Percentiles rank a stretch among this genome's conserved stretches.
These are phyloP conservation scores for Euphorbia corollata DNA, from an alignment of 441 rosid species.

Conservation along the genomic window DNA sequence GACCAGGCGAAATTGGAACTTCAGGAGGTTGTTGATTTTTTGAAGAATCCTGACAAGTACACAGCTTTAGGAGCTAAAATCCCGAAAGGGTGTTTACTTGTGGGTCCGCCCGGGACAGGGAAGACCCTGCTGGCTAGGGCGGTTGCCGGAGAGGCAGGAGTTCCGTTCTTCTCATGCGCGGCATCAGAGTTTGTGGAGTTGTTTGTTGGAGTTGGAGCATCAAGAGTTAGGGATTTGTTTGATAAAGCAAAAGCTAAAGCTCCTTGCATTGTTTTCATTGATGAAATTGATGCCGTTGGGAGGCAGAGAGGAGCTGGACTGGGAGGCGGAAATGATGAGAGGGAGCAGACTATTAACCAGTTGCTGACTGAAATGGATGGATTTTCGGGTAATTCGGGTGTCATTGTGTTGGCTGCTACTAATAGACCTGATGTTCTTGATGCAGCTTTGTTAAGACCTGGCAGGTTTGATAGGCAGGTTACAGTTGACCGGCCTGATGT, in stretches of 20 bases:
- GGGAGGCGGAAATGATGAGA: slow-evolving; percentile 89
- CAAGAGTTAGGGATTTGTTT: slow-evolving; percentile 73
- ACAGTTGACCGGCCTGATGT: slow-evolving; percentile 90
- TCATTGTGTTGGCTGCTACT: slow-evolving; percentile 80
- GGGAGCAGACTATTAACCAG: slow-evolving; percentile 82
- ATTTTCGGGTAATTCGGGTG: slow-evolving; percentile 80
- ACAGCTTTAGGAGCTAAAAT: slow-evolving; percentile 90
- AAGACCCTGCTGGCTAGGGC: slow-evolving; percentile 83
- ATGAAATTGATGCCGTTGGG: slow-evolving; percentile 87
- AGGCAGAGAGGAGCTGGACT: slow-evolving; percentile 94
- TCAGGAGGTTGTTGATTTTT: slow-evolving; percentile 86
- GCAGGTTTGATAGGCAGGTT: slow-evolving; percentile 80
- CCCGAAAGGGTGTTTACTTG: slow-evolving; percentile 85
- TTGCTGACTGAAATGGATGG: slow-evolving; percentile 91
- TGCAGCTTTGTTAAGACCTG: slow-evolving; percentile 70
- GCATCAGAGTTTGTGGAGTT: slow-evolving; percentile 81
- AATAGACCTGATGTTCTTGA: slow-evolving; percentile 88
- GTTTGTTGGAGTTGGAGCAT: slow-evolving; percentile 81
- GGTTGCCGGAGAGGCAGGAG: slow-evolving; percentile 78
- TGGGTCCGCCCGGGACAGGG: slow-evolving; percentile 91
- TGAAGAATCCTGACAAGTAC: slow-evolving; percentile 87
- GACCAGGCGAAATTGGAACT: slow-evolving; percentile 88
- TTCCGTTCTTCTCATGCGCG: slow-evolving; percentile 73
- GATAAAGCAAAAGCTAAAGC: slow-evolving; percentile 78
- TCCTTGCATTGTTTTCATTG: slow-evolving; percentile 66